Evolutionary conservation across 257 asterid species (phyloP).

Genomic region (Eustoma russellianum): DNA sequence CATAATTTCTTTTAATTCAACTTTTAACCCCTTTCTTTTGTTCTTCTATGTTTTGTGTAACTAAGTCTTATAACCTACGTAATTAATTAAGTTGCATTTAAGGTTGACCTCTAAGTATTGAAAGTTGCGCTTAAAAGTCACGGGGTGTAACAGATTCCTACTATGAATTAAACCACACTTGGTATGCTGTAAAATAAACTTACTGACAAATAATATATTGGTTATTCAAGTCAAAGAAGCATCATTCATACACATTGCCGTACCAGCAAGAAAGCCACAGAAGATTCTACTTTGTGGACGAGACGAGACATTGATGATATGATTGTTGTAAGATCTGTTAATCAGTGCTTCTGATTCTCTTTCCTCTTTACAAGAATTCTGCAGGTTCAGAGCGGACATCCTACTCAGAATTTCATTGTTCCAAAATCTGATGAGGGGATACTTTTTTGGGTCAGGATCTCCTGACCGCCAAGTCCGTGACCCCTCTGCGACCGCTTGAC

Average conservation of each 20-base stretch:
- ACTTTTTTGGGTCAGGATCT: no score
- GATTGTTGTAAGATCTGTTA: constrained; percentile 84
- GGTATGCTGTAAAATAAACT: constrained; percentile 49
- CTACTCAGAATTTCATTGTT: constrained; percentile 46
- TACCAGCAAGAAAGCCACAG: constrained; percentile 82
- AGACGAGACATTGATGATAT: constrained; percentile 94
- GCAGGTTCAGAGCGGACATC: constrained; percentile 73
- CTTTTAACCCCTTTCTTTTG: no score
- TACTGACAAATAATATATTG: constrained; percentile 65
- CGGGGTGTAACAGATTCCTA: no score
- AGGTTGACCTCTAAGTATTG: no score
- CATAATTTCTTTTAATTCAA: no score
- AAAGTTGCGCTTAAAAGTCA: no score
- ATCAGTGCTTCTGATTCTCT: constrained; percentile 60
- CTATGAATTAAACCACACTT: constrained; percentile 37
- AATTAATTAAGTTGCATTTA: no score
- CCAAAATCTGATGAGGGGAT: constrained; percentile 72
- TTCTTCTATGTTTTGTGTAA: no score
- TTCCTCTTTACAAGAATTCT: constrained; percentile 64
- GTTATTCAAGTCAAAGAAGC: constrained; percentile 87
- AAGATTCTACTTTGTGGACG: constrained; percentile 97
- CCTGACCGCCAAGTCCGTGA: no score
- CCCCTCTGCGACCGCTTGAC: no score
- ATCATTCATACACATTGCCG: constrained; percentile 53
- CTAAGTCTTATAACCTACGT: no score